Evolutionary conservation across 2,329 filamentous ascomycete genomes (phyloP).

Genomic region (Dactylellina sp.): DNA sequence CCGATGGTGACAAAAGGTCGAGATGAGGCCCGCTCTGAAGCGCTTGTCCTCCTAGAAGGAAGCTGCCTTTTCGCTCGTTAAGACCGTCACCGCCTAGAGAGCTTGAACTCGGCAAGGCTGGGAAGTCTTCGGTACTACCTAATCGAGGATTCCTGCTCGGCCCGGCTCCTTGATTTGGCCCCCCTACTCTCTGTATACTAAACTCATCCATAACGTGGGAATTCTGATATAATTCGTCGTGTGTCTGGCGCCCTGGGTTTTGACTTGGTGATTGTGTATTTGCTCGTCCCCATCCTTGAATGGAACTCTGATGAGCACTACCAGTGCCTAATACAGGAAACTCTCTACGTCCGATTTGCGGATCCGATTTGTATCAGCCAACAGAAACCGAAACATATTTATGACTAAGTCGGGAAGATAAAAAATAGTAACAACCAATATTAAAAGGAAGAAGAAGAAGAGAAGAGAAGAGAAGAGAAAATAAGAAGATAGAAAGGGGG

Average conservation of each 20-base stretch:
- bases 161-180: conserved; percentile 34
- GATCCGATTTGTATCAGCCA: conserved; percentile 37
- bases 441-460: too few relatives aligned
- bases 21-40: conserved; percentile 40
- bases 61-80: conserved; percentile 35
- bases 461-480: too few relatives aligned
- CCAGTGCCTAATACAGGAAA: conserved; percentile 56
- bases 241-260: conserved; percentile 39
- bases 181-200: conserved; percentile 45
- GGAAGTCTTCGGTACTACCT: conserved; percentile 48
- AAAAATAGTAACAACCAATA: not conserved
- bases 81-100: conserved; percentile 24
- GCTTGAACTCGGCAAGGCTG: conserved; percentile 41
- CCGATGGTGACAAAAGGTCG: conserved; percentile 44
- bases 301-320: conserved; percentile 54
- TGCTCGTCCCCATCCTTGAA: conserved; percentile 54
- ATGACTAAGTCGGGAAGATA: too few relatives aligned
- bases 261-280: conserved; percentile 53
- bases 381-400: conserved; percentile 1
- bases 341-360: conserved; percentile 48
- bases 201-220: conserved; percentile 49
- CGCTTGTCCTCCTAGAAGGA: conserved; percentile 26
- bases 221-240: conserved; percentile 51
- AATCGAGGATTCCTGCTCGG: conserved; percentile 46
- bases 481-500: too few relatives aligned